Conservation (phyloP, 164 flowering plant genomes). For the Magnolia sinica region DNA sequence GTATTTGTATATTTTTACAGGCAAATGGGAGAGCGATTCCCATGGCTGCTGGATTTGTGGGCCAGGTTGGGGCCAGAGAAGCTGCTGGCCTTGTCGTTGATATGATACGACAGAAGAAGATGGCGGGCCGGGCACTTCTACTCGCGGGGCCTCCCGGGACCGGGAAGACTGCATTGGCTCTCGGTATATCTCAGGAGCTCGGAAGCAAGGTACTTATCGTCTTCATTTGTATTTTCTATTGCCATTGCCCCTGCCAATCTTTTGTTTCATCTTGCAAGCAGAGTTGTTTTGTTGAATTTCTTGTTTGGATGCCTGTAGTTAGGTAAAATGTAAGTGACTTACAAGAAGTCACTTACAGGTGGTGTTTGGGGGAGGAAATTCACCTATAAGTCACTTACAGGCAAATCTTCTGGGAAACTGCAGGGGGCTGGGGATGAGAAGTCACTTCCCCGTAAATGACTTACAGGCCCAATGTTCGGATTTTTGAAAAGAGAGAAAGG, state of each 20-base stretch:
- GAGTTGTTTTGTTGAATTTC: background rate
- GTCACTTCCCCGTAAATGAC: too few relatives aligned
- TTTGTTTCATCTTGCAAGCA: background rate
- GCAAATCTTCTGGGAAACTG: too few relatives aligned
- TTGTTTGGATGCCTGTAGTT: too few relatives aligned
- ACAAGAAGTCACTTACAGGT: too few relatives aligned
- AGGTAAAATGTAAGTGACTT: too few relatives aligned
- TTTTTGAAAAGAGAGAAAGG: too few relatives aligned
- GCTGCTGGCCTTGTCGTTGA: slow-evolving; percentile 94
- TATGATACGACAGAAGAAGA: slow-evolving; percentile 89
- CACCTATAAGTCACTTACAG: too few relatives aligned
- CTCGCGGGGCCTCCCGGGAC: slow-evolving; percentile 98
- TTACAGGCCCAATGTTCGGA: too few relatives aligned
- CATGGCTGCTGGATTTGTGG: slow-evolving; percentile 92
- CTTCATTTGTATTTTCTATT: background rate
- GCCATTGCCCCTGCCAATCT: background rate
- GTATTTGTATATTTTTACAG: slow-evolving; percentile 31
- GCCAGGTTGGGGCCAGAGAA: slow-evolving; percentile 84
- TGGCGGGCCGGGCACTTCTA: slow-evolving; percentile 97
- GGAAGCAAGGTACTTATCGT: slow-evolving; percentile 76
- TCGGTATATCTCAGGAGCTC: slow-evolving; percentile 91
- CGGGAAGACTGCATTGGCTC: slow-evolving; percentile 96
- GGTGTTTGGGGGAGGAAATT: too few relatives aligned
- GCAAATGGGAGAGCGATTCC: slow-evolving; percentile 67
- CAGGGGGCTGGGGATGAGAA: too few relatives aligned